Percentiles rank a stretch among this genome's conserved stretches.
phyloP scores from a whole-genome alignment of 345 rosid species.

The rapeseed (Brassica napus) region Da-Ae NC_063445.1:49504001-49504500 shows the following conservation, averaged over 20 bases:
- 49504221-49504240: not conserved
- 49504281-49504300: not conserved
- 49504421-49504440: constrained; percentile 6
- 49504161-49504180: constrained; percentile 71
- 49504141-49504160: constrained; percentile 65
- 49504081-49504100: constrained; percentile 57
- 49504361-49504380: constrained; percentile 62
- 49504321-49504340: constrained; percentile 36
- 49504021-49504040: not conserved
- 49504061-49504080: constrained; percentile 56
- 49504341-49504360: constrained; percentile 93
- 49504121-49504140: constrained; percentile 96
- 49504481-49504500: constrained; percentile 12
- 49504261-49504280: not conserved
- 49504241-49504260: not conserved
- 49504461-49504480: constrained; percentile 18
- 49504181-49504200: constrained; percentile 53
- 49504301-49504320: constrained; percentile 69
- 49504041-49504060: not conserved
- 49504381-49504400: constrained; percentile 32
- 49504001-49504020: constrained; percentile 49
- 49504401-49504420: constrained; percentile 41
- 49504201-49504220: constrained; percentile 69
- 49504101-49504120: constrained; percentile 62
- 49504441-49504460: constrained; percentile 43